Evolutionary conservation across 495 filamentous ascomycete genomes (phyloP).

Genomic region (Margaritispora aquatica): DNA sequence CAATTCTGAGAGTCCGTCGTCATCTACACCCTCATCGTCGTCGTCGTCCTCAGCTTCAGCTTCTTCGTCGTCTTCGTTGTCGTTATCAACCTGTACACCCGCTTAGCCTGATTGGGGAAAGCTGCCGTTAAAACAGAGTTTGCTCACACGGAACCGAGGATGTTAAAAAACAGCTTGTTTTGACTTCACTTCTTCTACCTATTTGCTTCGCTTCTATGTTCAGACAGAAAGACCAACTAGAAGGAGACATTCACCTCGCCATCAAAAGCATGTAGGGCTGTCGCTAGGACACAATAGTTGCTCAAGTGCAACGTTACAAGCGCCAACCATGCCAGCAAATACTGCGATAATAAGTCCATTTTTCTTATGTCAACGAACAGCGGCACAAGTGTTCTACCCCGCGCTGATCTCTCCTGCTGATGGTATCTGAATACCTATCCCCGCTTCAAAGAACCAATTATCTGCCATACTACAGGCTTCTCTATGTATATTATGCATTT

Average conservation of each 20-base stretch:
- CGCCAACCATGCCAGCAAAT: too few relatives aligned
- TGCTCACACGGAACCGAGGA: too few relatives aligned
- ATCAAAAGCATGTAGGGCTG: too few relatives aligned
- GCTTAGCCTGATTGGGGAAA: too few relatives aligned
- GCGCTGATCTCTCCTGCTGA: constrained; percentile 7
- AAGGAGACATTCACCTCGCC: too few relatives aligned
- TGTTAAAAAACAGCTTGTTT: neutral
- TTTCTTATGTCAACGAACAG: neutral
- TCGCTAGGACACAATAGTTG: too few relatives aligned
- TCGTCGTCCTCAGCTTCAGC: neutral
- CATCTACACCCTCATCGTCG: neutral
- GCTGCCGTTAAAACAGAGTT: too few relatives aligned
- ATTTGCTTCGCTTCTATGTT: too few relatives aligned
- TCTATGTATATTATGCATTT: neutral
- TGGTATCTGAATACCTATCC: neutral
- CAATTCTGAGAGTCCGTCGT: neutral
- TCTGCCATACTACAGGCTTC: too few relatives aligned
- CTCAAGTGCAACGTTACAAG: neutral
- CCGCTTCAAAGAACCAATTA: neutral
- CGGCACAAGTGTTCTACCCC: constrained; percentile 4
- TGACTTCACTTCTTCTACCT: neutral
- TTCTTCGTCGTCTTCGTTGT: too few relatives aligned
- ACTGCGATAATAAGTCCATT: neutral
- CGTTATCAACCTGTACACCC: too few relatives aligned
- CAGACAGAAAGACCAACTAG: too few relatives aligned